Conservation (phyloP, 768 basidiomycete species). For the Lyophyllum semitale region DNA sequence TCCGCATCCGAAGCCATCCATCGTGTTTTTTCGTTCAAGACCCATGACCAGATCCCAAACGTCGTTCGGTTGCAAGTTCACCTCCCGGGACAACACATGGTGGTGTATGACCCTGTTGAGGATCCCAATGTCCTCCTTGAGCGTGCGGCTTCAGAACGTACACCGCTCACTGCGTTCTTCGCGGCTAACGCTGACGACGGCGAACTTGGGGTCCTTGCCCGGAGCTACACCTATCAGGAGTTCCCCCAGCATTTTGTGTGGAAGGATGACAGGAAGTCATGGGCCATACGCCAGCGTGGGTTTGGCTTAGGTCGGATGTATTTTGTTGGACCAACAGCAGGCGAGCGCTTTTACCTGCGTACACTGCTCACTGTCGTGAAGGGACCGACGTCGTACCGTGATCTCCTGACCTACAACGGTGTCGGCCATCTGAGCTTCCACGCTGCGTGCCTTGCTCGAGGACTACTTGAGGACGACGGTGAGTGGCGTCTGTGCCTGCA, state of each 20-base stretch:
- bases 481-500: slow-evolving; percentile 43
- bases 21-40: slow-evolving; percentile 29
- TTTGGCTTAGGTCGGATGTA: slow-evolving; percentile 45
- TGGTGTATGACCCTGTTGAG: slow-evolving; percentile 34
- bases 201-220: slow-evolving; percentile 16
- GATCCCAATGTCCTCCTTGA: slow-evolving; percentile 24
- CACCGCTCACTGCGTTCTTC: slow-evolving; percentile 31
- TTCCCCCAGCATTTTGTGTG: slow-evolving; percentile 35
- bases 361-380: slow-evolving; percentile 39
- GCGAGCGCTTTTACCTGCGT: slow-evolving; percentile 43
- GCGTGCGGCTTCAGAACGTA: slow-evolving; percentile 21
- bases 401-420: slow-evolving; percentile 21
- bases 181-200: slow-evolving; percentile 22
- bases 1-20: slow-evolving; percentile 30
- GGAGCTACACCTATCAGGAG: slow-evolving; percentile 34
- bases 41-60: slow-evolving; percentile 37
- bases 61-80: slow-evolving; percentile 46
- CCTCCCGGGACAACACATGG: slow-evolving; percentile 37
- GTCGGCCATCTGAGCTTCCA: slow-evolving; percentile 29
- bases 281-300: slow-evolving; percentile 26
- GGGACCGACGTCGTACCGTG: slow-evolving; percentile 30
- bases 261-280: slow-evolving; percentile 18
- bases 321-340: slow-evolving; percentile 33
- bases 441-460: slow-evolving; percentile 41
- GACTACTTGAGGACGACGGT: slow-evolving; percentile 47